Conservation (phyloP, 73 alveolate species). For the Stentor coeruleus region DNA sequence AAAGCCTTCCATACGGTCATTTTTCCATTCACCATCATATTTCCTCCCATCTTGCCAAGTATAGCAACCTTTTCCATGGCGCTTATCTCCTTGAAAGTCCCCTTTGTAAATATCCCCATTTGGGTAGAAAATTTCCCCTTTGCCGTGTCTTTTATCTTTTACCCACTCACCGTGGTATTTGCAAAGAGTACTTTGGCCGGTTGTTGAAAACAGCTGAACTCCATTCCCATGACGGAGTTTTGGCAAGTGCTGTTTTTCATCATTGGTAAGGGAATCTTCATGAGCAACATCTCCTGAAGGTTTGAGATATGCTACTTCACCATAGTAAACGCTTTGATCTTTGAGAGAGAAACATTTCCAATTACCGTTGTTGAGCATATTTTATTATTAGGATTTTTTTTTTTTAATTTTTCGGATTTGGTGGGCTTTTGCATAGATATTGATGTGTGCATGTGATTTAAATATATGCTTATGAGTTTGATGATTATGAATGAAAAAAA, state of each 20-base stretch:
- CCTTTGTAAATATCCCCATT: slow-evolving; percentile 98
- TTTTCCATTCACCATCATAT: slow-evolving; percentile 25
- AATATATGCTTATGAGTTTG: no score
- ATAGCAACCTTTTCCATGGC: slow-evolving; percentile 86
- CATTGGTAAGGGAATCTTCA: background rate
- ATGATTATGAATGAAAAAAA: no score
- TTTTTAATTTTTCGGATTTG: no score
- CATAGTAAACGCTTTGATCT: slow-evolving; percentile 9
- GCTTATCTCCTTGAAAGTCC: slow-evolving; percentile 77
- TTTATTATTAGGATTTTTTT: no score
- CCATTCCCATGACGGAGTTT: slow-evolving; percentile 23
- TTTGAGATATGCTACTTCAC: slow-evolving; percentile 1
- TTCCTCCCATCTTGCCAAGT: slow-evolving; percentile 17
- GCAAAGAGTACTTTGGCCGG: background rate
- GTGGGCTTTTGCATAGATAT: no score
- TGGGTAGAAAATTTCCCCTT: slow-evolving; percentile 83
- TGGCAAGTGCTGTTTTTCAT: background rate
- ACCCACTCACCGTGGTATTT: slow-evolving; percentile 96
- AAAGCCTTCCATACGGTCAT: slow-evolving; percentile 22
- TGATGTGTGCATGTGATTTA: no score
- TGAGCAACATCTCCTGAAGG: slow-evolving; percentile 6
- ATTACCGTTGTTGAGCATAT: background rate
- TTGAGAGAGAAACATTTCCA: slow-evolving; percentile 18
- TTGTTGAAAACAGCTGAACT: background rate
- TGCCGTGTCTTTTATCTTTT: slow-evolving; percentile 92